A percentile compares a stretch with the other conserved stretches of the same genome.
These are phyloP conservation scores for Vigna angularis DNA, from an alignment of 306 rosid species.

Conservation along the genomic window DNA sequence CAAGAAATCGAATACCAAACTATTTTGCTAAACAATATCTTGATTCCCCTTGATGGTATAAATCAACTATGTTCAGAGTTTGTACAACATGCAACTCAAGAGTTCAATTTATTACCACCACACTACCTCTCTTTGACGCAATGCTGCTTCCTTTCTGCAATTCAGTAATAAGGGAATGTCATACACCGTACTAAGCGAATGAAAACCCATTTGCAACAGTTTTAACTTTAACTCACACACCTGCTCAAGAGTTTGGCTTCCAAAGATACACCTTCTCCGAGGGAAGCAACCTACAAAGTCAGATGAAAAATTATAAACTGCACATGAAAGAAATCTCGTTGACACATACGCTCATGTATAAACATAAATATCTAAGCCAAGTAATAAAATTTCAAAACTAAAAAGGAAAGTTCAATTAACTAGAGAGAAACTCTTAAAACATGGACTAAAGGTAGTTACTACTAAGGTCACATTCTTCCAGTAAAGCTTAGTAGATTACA, in stretches of 20 bases:
- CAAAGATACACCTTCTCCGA: slow-evolving; percentile 94
- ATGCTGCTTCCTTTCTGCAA: slow-evolving; percentile 91
- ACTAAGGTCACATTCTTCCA: neutral
- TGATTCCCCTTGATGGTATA: slow-evolving; percentile 25
- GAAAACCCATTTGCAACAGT: slow-evolving; percentile 39
- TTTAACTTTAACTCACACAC: slow-evolving; percentile 60
- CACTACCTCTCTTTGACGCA: slow-evolving; percentile 92
- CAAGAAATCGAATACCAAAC: slow-evolving; percentile 40
- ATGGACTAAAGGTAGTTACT: slow-evolving; percentile 21
- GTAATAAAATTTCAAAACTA: slow-evolving; percentile 12
- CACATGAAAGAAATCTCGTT: slow-evolving; percentile 27
- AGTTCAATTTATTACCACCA: slow-evolving; percentile 40
- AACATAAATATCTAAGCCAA: slow-evolving; percentile 35
- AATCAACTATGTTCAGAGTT: slow-evolving; percentile 26
- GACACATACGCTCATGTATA: neutral
- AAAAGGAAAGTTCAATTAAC: neutral
- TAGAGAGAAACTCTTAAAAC: slow-evolving; percentile 25
- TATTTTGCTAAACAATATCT: slow-evolving; percentile 35
- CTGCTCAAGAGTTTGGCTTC: slow-evolving; percentile 99
- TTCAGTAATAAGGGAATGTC: slow-evolving; percentile 38
- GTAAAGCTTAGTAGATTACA: slow-evolving; percentile 5
- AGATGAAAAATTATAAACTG: slow-evolving; percentile 40
- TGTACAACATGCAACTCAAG: slow-evolving; percentile 33
- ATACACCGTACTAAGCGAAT: slow-evolving; percentile 39
- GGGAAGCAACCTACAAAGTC: slow-evolving; percentile 81